Evolutionary conservation across 228 moss, liverwort and hornwort species (phyloP).

Genomic region (Sphagnum magellanicum): DNA sequence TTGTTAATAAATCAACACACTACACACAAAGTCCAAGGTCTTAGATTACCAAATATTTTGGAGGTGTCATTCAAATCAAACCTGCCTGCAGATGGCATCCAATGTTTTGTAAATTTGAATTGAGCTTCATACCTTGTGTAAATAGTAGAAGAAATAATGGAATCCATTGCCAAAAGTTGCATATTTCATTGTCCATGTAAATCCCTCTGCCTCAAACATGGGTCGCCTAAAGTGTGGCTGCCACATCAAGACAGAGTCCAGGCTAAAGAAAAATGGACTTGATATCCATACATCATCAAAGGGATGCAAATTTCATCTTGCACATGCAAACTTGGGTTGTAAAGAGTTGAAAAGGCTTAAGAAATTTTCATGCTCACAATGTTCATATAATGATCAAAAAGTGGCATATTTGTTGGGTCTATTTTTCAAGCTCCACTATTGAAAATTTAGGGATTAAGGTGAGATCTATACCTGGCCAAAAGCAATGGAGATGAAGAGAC

Average conservation of each 20-base stretch:
- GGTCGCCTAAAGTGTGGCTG: conserved; percentile 89
- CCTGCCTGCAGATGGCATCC: neutral
- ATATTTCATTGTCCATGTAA: conserved; percentile 79
- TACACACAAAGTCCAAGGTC: too few relatives aligned
- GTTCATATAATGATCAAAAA: neutral
- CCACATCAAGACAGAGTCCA: neutral
- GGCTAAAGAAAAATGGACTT: neutral
- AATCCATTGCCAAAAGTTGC: conserved; percentile 80
- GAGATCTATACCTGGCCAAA: conserved; percentile 73
- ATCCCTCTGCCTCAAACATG: conserved; percentile 70
- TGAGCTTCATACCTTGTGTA: conserved; percentile 48
- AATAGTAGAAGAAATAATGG: conserved; percentile 81
- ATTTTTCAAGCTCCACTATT: too few relatives aligned
- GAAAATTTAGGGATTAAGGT: too few relatives aligned
- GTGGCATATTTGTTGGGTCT: too few relatives aligned
- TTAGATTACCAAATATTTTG: too few relatives aligned
- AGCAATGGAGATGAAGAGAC: conserved; percentile 78
- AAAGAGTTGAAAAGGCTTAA: neutral
- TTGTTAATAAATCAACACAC: neutral
- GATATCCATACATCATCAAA: neutral
- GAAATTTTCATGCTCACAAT: neutral
- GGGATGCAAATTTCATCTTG: neutral
- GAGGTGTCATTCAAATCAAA: neutral
- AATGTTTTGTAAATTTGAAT: neutral
- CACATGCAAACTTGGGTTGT: neutral